Percentiles rank a stretch among this genome's conserved stretches.
Evolutionary conservation across 345 rosid species (phyloP).

Genomic region (Salix arbutifolia): DNA sequence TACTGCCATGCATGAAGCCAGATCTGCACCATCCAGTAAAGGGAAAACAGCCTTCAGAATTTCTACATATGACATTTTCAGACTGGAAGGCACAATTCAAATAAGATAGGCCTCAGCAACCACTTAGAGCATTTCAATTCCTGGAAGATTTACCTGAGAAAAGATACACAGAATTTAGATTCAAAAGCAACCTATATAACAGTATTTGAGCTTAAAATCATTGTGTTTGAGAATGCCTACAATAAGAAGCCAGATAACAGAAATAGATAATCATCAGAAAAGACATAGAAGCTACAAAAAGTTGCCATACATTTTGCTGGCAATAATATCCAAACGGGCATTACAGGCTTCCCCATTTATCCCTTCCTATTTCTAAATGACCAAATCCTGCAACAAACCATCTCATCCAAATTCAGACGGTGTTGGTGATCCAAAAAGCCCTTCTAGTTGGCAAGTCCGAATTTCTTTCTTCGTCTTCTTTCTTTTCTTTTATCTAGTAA

Average conservation of each 20-base stretch:
- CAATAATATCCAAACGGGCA: neutral
- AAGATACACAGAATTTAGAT: conserved; percentile 1
- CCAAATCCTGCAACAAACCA: no score
- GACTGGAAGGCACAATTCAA: conserved; percentile 9
- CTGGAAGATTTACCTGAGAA: neutral
- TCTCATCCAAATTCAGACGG: no score
- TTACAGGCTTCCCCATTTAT: neutral
- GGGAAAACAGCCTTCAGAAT: conserved; percentile 80
- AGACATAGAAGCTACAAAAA: neutral
- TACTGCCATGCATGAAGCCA: conserved; percentile 73
- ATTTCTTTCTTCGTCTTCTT: neutral
- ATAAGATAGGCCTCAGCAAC: conserved; percentile 8
- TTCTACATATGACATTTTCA: conserved; percentile 59
- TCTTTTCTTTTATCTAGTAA: neutral
- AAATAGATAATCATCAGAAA: neutral
- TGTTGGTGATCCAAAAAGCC: neutral
- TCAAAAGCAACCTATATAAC: neutral
- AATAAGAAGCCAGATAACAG: neutral
- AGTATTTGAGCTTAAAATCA: neutral
- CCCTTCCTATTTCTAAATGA: neutral
- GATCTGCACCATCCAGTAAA: conserved; percentile 66
- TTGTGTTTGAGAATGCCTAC: neutral
- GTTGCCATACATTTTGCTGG: neutral
- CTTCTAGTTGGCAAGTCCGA: neutral
- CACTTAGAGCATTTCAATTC: conserved; percentile 2